Evolutionary conservation across 495 filamentous ascomycete genomes (phyloP).

Genomic region (Choiromyces venosus): DNA sequence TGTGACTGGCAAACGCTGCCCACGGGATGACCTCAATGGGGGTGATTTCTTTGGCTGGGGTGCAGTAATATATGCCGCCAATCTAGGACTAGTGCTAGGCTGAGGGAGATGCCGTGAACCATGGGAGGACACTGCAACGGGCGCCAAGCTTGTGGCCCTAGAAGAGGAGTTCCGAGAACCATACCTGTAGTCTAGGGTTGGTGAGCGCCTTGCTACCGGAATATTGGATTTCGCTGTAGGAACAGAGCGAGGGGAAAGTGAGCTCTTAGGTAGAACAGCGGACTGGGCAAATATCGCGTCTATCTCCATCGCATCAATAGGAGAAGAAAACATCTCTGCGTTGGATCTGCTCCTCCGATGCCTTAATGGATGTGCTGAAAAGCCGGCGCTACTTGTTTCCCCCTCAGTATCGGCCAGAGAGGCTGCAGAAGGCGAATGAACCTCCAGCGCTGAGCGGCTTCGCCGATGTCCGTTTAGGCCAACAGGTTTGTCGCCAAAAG

Average conservation of each 20-base stretch:
- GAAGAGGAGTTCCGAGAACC: constrained; percentile 27
- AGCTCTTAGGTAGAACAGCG: background rate
- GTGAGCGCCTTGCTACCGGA: constrained; percentile 15
- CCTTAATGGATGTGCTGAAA: constrained; percentile 46
- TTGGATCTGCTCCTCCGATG: constrained; percentile 44
- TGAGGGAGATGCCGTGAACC: constrained; percentile 39
- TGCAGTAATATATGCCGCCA: constrained; percentile 62
- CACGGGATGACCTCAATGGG: constrained; percentile 37
- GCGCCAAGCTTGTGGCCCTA: constrained; percentile 24
- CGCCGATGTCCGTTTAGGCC: constrained; percentile 29
- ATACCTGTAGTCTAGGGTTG: background rate
- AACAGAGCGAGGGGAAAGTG: constrained; percentile 13
- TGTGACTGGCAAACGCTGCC: constrained; percentile 17
- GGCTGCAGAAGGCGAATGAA: constrained; percentile 40
- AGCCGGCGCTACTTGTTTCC: constrained; percentile 16
- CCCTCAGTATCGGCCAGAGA: constrained; percentile 40
- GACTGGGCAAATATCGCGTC: constrained; percentile 31
- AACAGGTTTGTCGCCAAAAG: constrained; percentile 28
- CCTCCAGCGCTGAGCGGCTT: constrained; percentile 38
- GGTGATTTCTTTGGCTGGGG: constrained; percentile 57
- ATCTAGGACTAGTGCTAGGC: constrained; percentile 47
- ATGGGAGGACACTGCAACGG: constrained; percentile 38
- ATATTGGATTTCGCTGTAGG: constrained; percentile 20
- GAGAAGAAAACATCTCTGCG: constrained; percentile 48
- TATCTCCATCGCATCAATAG: constrained; percentile 35